Percentiles rank a stretch among this genome's conserved stretches.
Evolutionary conservation across 768 basidiomycete species (phyloP).

Genomic region (Fomitopsis serialis): DNA sequence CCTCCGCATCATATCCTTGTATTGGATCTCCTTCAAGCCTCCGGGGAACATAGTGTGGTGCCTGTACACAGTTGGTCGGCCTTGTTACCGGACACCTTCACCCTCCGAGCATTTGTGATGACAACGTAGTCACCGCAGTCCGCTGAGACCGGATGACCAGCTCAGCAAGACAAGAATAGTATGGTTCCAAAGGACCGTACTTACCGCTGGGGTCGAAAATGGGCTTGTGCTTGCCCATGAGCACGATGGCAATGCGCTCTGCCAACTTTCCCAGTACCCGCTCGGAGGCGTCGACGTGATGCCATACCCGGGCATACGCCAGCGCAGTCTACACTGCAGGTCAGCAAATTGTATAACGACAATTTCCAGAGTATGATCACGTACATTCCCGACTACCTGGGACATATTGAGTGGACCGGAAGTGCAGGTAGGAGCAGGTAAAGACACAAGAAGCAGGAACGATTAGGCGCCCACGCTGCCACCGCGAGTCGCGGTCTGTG

Average conservation of each 20-base stretch:
- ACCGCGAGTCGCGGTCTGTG: neutral
- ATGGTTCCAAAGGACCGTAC: neutral
- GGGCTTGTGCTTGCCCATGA: slow-evolving; percentile 99
- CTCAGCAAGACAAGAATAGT: neutral
- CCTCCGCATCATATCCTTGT: slow-evolving; percentile 73
- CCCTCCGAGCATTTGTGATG: slow-evolving; percentile 81
- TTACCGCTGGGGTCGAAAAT: slow-evolving; percentile 88
- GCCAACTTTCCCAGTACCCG: slow-evolving; percentile 94
- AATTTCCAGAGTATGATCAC: slow-evolving; percentile 18
- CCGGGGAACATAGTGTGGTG: slow-evolving; percentile 93
- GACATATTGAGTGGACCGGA: slow-evolving; percentile 46
- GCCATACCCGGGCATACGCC: slow-evolving; percentile 94
- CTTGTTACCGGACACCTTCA: slow-evolving; percentile 89
- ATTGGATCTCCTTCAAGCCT: slow-evolving; percentile 88
- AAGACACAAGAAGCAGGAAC: neutral
- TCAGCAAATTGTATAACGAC: too few species aligned
- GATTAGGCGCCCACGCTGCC: neutral
- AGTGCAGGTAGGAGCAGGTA: neutral
- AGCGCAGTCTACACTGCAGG: slow-evolving; percentile 68
- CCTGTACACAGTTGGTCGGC: slow-evolving; percentile 81
- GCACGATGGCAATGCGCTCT: slow-evolving; percentile 85
- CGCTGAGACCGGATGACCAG: slow-evolving; percentile 38
- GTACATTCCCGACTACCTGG: slow-evolving; percentile 75
- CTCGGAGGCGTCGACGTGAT: slow-evolving; percentile 87
- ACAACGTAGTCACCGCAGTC: slow-evolving; percentile 98